Conservation (phyloP, 306 rosid genomes). For the Dalbergia cultrata region DNA sequence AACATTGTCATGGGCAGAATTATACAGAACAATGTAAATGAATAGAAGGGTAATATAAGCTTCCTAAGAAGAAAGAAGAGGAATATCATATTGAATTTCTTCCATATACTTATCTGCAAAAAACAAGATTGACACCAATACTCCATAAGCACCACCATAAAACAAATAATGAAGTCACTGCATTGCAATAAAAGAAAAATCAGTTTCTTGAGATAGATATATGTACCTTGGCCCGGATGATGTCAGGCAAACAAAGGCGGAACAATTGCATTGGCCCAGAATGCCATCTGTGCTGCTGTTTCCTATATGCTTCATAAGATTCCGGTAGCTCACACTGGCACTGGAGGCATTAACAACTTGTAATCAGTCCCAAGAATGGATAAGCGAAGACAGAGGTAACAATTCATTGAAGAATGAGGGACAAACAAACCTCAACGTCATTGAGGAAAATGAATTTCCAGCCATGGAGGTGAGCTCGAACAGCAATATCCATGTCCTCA, state of each 20-base stretch:
- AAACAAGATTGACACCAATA: slow-evolving; percentile 25
- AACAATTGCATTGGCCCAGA: slow-evolving; percentile 99
- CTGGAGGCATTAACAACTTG: slow-evolving; percentile 56
- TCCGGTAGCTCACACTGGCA: slow-evolving; percentile 98
- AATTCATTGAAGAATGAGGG: background rate
- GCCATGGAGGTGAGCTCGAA: slow-evolving; percentile 97
- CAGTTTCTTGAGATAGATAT: slow-evolving; percentile 2
- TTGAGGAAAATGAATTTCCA: slow-evolving; percentile 96
- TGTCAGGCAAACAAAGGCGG: slow-evolving; percentile 91
- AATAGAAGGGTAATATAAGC: slow-evolving; percentile 88
- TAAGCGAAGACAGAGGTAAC: background rate
- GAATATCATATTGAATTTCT: slow-evolving; percentile 94
- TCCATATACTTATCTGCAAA: slow-evolving; percentile 89
- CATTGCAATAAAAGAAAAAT: background rate
- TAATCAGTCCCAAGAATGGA: slow-evolving; percentile 42
- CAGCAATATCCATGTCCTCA: slow-evolving; percentile 98
- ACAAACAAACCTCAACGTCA: slow-evolving; percentile 82
- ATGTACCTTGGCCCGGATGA: slow-evolving; percentile 73
- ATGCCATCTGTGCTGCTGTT: slow-evolving; percentile 98
- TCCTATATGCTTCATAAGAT: slow-evolving; percentile 95
- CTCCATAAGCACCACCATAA: slow-evolving; percentile 39
- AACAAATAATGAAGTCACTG: slow-evolving; percentile 39
- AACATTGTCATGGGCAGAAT: slow-evolving; percentile 99
- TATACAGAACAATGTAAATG: slow-evolving; percentile 92
- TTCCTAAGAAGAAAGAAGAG: slow-evolving; percentile 93